Evolutionary conservation across 345 rosid species (phyloP), one percentile per base, ranked within the genome.

Genomic region (Kandelia obovata): DNA sequence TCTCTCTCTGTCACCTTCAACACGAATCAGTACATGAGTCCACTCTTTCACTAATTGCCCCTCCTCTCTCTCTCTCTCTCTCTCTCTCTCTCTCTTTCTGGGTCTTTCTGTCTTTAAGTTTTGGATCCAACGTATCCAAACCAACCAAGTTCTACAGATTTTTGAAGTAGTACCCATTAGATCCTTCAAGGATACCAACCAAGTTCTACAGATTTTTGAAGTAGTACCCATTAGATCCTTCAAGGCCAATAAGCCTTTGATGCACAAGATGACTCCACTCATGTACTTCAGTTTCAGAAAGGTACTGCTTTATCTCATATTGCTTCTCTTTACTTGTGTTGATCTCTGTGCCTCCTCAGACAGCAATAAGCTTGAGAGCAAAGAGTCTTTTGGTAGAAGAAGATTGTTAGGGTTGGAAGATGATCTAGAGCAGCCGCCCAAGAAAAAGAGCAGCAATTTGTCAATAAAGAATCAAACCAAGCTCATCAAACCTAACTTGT

Each of bases 391-490:
- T 30, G 77, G 76, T 23, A 65, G 68, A 32, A 81, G 92, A 60
- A 80, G 79, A 60, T 49, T 86, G 77, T 67, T 85, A 39, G 80
- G 68, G 30, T 49, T 70, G 59, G 79, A 81, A 66, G 79, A 74
- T 31, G 84, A 73, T 62, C 77, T 55, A 20, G 62, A 28, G 2
- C 51, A 34, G 17, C 61, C 73, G 64, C 81, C 79, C 7, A 84
- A 84, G 78, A 86, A 83, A 57, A 90, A 88, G 31, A 66, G 53
- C 57, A 65, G 76, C 35, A 69, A 69, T 9, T 69, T 66, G 0
- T 21, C 83, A 59, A 60, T 65, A 58, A 86, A 85, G 77, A 88
- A 81, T 76, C 86, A 84, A 65, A 86, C 91, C 81, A 83, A 86
- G 70, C 26, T 71, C 27, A 15, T 32, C 53, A 27, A 35, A 26